A percentile compares a stretch with the other conserved stretches of the same genome.
Evolutionary conservation across 768 basidiomycete genomes (phyloP).

Genomic region (Nidularia sp.): DNA sequence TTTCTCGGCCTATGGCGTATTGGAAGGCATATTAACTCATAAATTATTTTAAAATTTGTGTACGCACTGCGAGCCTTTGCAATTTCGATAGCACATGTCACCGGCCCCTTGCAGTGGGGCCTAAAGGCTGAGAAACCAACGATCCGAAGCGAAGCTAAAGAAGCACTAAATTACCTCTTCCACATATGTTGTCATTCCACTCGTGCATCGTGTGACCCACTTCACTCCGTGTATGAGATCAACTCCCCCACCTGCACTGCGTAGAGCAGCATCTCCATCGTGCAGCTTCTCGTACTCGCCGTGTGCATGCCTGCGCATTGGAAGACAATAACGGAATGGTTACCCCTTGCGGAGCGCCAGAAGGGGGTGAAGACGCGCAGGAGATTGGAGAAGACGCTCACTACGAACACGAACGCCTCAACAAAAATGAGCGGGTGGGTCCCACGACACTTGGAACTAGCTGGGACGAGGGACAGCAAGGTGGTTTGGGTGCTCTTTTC

Average conservation of each 20-base stretch:
- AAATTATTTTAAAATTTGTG: no score
- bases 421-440: constrained; percentile 57
- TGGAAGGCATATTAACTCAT: no score
- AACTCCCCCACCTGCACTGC: constrained; percentile 37
- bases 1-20: no score
- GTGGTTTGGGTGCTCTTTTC: constrained; percentile 19
- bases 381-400: constrained; percentile 69
- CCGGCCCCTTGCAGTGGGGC: constrained; percentile 70
- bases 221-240: constrained; percentile 24
- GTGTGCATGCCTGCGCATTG: constrained; percentile 50
- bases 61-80: constrained; percentile 61
- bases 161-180: constrained; percentile 57
- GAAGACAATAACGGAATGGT: constrained; percentile 52
- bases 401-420: constrained; percentile 29
- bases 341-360: constrained; percentile 51
- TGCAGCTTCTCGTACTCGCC: constrained; percentile 52
- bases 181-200: constrained; percentile 32
- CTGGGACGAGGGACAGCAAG: constrained; percentile 53
- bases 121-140: constrained; percentile 40
- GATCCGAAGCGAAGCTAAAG: constrained; percentile 46
- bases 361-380: constrained; percentile 55
- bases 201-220: not conserved
- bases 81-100: constrained; percentile 57
- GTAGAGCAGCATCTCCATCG: constrained; percentile 44
- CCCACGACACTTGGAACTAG: constrained; percentile 39